Evolutionary conservation across 208 protist genomes (phyloP), one percentile per base, ranked within the genome.

Genomic region (Vickermania spadyakhi): DNA sequence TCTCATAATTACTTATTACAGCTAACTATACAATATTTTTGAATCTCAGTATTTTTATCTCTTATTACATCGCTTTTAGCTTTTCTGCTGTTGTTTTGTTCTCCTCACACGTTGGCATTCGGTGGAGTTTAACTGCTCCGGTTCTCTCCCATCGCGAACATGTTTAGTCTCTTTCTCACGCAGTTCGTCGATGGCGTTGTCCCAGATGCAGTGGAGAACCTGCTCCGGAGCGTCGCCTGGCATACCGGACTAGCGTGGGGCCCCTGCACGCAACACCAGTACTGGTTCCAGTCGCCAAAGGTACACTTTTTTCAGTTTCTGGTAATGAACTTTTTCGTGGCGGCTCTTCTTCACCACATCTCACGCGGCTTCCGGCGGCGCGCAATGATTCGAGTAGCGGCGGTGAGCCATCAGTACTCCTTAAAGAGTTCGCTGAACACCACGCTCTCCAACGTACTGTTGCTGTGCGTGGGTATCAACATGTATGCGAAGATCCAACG

Each of bases 241-340:
- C 36, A 21, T 31, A 91, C 81, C 1, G 84, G 81, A 0, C 66
- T 86, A 61, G 2, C 50, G 5, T 86, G 78, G 81, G 84, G 84
- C 2, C 75, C 79, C 22, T 74, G 70, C 56, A 30, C 66, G 2
- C 11, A 13, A 3, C 22, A 27, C 2, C 49, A 75, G 54, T 91
- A 75, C 59, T 91, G 78, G 75, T 91, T 79, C 51, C 77, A 76
- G 45, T 52, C 84, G 13, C 84, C 84, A 1, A 77, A 84, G 59
- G 53, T 80, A 49, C 80, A 91, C 67, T 42, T 88, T 23, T 56
- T 74, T 29, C 64, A 79, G 29, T 85, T 77, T 42, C 49, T 77
- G 13, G 31, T 76, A 7, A 52, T 66, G 4, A 30, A 64, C 41
- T 62, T 81, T 62, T 18, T 69, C 26, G 54, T 78, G 21, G 77